Evolutionary conservation across 106 monocot genomes (phyloP).

Genomic region (Agapanthus africanus): DNA sequence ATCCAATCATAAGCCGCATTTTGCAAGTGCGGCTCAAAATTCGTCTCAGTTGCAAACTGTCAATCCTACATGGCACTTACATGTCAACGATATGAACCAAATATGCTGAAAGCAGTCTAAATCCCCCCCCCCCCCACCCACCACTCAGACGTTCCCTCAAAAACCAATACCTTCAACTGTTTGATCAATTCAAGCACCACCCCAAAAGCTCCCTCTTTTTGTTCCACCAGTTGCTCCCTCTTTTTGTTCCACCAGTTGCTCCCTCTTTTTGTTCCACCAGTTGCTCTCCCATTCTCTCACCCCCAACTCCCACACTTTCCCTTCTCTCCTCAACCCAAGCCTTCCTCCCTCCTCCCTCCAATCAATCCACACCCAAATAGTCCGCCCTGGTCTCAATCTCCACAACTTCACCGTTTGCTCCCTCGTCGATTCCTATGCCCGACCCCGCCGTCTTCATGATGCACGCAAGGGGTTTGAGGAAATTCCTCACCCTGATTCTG

Average conservation of each 20-base stretch:
- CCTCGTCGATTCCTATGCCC: constrained; percentile 29
- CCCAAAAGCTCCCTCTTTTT: constrained; percentile 11
- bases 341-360: constrained; percentile 6
- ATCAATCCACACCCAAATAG: constrained; percentile 24
- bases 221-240: too few relatives aligned
- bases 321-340: constrained; percentile 41
- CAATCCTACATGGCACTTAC: too few relatives aligned
- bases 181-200: constrained; percentile 31
- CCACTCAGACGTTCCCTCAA: too few relatives aligned
- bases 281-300: constrained; percentile 24
- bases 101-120: too few relatives aligned
- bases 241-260: too few relatives aligned
- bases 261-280: constrained; percentile 37
- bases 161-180: constrained; percentile 47
- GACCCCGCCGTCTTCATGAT: constrained; percentile 4
- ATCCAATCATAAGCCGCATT: too few relatives aligned
- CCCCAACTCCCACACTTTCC: constrained; percentile 52
- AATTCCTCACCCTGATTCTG: constrained; percentile 30
- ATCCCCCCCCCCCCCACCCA: too few relatives aligned
- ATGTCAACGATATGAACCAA: too few relatives aligned
- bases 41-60: too few relatives aligned
- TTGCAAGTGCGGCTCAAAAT: too few relatives aligned
- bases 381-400: constrained; percentile 22
- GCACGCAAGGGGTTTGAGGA: constrained; percentile 45
- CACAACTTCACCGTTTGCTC: constrained; percentile 38